Evolutionary conservation across 768 basidiomycete genomes (phyloP).

Genomic region (Boletus rufocinnamomeus): DNA sequence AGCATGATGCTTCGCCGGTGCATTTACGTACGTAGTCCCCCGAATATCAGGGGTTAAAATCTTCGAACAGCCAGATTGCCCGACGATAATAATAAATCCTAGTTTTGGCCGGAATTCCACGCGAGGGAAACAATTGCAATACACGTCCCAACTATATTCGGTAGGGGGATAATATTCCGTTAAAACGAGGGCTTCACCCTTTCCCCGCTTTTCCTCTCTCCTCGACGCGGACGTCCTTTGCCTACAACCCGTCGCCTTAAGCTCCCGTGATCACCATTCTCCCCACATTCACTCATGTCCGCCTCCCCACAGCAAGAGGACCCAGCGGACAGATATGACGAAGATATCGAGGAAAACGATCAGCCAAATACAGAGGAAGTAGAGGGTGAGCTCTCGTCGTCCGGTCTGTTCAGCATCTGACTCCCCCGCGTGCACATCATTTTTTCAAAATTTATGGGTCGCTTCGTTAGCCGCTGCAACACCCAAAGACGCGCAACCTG

Average conservation of each 20-base stretch:
- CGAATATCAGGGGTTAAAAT: constrained; percentile 59
- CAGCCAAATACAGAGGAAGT: constrained; percentile 37
- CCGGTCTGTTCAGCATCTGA: constrained; percentile 15
- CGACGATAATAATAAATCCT: constrained; percentile 59
- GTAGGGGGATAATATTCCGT: constrained; percentile 66
- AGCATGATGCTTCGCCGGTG: constrained; percentile 33
- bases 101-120: constrained; percentile 59
- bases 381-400: constrained; percentile 31
- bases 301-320: constrained; percentile 61
- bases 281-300: constrained; percentile 50
- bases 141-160: constrained; percentile 70
- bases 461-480: constrained; percentile 41
- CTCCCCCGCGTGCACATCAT: constrained; percentile 16
- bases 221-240: constrained; percentile 38
- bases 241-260: constrained; percentile 22
- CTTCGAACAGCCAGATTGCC: constrained; percentile 51
- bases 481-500: constrained; percentile 38
- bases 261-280: constrained; percentile 29
- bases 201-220: constrained; percentile 60
- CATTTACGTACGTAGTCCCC: constrained; percentile 63
- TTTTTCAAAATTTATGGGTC: constrained; percentile 24
- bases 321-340: constrained; percentile 53
- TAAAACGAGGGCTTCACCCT: constrained; percentile 72
- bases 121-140: constrained; percentile 65
- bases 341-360: constrained; percentile 59